Conservation (phyloP, 345 rosid genomes). For the Eucalyptus polyanthemos region DNA sequence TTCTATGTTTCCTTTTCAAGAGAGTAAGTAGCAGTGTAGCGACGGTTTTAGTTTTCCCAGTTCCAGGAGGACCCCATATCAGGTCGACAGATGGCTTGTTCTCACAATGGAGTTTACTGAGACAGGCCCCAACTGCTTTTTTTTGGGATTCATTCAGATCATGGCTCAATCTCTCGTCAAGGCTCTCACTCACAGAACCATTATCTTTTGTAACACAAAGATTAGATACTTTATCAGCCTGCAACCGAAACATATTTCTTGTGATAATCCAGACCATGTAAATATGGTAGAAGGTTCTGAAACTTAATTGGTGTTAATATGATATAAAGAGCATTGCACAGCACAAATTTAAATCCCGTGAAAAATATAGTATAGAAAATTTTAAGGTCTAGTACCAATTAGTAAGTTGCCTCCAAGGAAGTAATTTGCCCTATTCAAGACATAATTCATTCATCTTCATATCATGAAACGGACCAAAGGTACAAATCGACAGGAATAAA, state of each 20-base stretch:
- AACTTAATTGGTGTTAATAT: neutral
- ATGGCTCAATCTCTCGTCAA: neutral
- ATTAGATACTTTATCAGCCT: slow-evolving; percentile 14
- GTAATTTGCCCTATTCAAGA: neutral
- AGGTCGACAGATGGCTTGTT: slow-evolving; percentile 21
- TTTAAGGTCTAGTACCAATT: neutral
- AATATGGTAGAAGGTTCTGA: neutral
- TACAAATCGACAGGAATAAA: no score
- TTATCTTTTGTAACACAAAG: neutral
- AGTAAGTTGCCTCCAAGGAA: neutral
- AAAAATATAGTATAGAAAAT: neutral
- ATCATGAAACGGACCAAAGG: neutral
- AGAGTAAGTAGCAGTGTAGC: slow-evolving; percentile 12
- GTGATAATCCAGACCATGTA: neutral
- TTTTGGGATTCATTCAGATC: slow-evolving; percentile 20
- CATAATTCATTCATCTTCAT: neutral
- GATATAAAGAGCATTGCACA: neutral
- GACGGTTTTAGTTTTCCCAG: slow-evolving; percentile 40
- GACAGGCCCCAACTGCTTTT: slow-evolving; percentile 6
- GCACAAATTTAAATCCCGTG: neutral
- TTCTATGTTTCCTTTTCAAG: slow-evolving; percentile 16
- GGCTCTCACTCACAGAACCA: neutral
- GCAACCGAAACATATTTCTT: neutral
- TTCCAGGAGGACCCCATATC: slow-evolving; percentile 50
- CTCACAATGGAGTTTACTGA: slow-evolving; percentile 1